phyloP scores from a whole-genome alignment of 768 basidiomycete genomes.

The Amanita phalloides region DNA sequence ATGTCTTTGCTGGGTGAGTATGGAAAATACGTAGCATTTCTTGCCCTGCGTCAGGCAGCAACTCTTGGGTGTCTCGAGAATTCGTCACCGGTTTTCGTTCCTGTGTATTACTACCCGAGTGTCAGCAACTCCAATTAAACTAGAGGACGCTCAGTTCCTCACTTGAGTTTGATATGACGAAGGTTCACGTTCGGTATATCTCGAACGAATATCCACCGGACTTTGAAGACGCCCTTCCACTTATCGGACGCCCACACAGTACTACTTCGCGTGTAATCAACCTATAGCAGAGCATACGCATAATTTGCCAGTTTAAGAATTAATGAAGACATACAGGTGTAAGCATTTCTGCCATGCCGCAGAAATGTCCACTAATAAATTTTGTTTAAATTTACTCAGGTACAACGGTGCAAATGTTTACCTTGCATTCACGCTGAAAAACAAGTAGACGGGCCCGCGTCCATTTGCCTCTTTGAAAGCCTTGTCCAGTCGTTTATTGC shows the following conservation, averaged over 20 bases:
- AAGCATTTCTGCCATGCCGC: slow-evolving; percentile 97
- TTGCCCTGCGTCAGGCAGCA: slow-evolving; percentile 90
- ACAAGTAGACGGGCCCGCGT: slow-evolving; percentile 91
- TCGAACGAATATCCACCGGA: slow-evolving; percentile 94
- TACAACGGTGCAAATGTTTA: slow-evolving; percentile 13
- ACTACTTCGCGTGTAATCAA: slow-evolving; percentile 89
- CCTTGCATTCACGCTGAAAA: slow-evolving; percentile 97
- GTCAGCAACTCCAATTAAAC: background rate
- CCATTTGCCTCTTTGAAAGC: slow-evolving; percentile 94
- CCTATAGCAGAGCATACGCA: slow-evolving; percentile 23
- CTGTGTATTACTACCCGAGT: slow-evolving; percentile 70
- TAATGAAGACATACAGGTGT: slow-evolving; percentile 47
- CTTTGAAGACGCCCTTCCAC: slow-evolving; percentile 99
- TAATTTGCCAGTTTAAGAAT: background rate
- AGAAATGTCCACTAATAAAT: slow-evolving; percentile 77
- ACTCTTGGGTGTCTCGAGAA: slow-evolving; percentile 94
- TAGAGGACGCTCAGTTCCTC: slow-evolving; percentile 36
- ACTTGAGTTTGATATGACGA: slow-evolving; percentile 85
- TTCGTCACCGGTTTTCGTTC: slow-evolving; percentile 99
- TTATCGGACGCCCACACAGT: slow-evolving; percentile 99
- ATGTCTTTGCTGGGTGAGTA: slow-evolving; percentile 87
- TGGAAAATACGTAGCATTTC: slow-evolving; percentile 97
- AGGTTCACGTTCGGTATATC: slow-evolving; percentile 88
- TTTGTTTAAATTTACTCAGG: background rate
- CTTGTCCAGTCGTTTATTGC: slow-evolving; percentile 94